A percentile compares a stretch with the other conserved stretches of the same genome.
These are phyloP conservation scores for Penicillium sp. DNA, from an alignment of 2,329 filamentous ascomycete species.

Conservation along the genomic window DNA sequence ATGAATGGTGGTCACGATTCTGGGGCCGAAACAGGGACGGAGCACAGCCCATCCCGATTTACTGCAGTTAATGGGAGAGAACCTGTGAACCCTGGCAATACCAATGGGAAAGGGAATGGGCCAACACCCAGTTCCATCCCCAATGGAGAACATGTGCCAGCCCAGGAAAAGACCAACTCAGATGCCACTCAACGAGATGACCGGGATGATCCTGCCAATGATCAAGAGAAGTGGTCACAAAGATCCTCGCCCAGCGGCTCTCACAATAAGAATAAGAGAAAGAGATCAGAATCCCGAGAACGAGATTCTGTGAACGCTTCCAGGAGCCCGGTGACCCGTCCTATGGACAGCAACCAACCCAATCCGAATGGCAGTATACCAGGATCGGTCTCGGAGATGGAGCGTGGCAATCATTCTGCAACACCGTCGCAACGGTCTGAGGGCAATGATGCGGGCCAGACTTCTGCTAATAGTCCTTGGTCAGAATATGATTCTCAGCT, in stretches of 20 bases:
- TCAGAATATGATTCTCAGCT: slow-evolving; percentile 35
- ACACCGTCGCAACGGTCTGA: slow-evolving; percentile 22
- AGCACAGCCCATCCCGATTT: slow-evolving; percentile 39
- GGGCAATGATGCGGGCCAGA: slow-evolving; percentile 24
- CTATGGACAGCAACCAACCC: slow-evolving; percentile 21
- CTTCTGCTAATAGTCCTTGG: slow-evolving; percentile 28
- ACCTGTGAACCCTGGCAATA: slow-evolving; percentile 7
- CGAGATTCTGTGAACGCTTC: slow-evolving; percentile 27
- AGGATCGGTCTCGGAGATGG: slow-evolving; percentile 17
- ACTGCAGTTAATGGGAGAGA: slow-evolving; percentile 41
- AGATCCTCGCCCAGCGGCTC: slow-evolving; percentile 21
- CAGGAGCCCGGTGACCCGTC: slow-evolving; percentile 32
- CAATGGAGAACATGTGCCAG: not conserved
- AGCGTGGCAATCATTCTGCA: slow-evolving; percentile 14
- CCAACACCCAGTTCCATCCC: not conserved
- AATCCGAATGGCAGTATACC: slow-evolving; percentile 16
- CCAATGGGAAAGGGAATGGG: not conserved
- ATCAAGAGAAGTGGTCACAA: slow-evolving; percentile 22
- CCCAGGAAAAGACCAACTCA: slow-evolving; percentile 6
- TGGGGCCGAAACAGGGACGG: slow-evolving; percentile 30
- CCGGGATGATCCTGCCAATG: slow-evolving; percentile 5
- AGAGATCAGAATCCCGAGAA: slow-evolving; percentile 59
- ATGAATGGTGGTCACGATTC: slow-evolving; percentile 27
- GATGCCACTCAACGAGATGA: not conserved
- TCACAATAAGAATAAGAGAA: slow-evolving; percentile 51